Base-by-base conservation (phyloP, 202 grass and related monocot genomes). In the Dendrocalamus latiflorus region DNA sequence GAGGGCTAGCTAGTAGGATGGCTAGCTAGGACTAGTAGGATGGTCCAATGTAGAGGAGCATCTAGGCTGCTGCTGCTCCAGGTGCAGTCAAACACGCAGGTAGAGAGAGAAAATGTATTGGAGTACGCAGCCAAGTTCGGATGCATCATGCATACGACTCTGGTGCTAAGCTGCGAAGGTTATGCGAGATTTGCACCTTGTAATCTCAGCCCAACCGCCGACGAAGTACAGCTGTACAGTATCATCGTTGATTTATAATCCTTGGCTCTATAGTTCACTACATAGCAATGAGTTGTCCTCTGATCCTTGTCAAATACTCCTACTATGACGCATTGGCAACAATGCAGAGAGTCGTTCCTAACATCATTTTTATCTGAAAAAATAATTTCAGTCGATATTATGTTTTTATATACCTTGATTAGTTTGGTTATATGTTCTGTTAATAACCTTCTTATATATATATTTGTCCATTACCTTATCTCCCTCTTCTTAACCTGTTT, bases 81-180 rank as follows among this genome's bases (percentile, higher is more conserved):
- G 58, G 83, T 64, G 65, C 44, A 86, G 68, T 85, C 83, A 83
- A 80, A 86, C 70, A 86, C 80, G 50, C 74, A 86, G 75, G 85
- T 73, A 86, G 82, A 83, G 88, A 78, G 48, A 54, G 25, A 78
- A 33, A 9, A 37, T 62, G 65, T 41, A 65, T 57, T 17, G 44
- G 78, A 53, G 43, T 68, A 65, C 66, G 63, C 73, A 44, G n/a
- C 49, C 53, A 76, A 37, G 22, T 34, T 39, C 50, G 84, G 58
- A 18, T 71, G 70, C 49, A 78, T 81, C 48, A 13, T 71, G 70
- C 49, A 78, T 81, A 53, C 56, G 48, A 48, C 51, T 54, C 53
- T 64, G 63, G 26, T 58, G 78, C 14, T 75, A 43, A 38, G 30
- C 30, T 53, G 13, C 25, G 14, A 51, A 62, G 16, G 12, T 36